Evolutionary conservation across 31 red algal genomes (phyloP), one percentile per base, ranked within the genome.

Genomic region (Asparagopsis taxiformis): DNA sequence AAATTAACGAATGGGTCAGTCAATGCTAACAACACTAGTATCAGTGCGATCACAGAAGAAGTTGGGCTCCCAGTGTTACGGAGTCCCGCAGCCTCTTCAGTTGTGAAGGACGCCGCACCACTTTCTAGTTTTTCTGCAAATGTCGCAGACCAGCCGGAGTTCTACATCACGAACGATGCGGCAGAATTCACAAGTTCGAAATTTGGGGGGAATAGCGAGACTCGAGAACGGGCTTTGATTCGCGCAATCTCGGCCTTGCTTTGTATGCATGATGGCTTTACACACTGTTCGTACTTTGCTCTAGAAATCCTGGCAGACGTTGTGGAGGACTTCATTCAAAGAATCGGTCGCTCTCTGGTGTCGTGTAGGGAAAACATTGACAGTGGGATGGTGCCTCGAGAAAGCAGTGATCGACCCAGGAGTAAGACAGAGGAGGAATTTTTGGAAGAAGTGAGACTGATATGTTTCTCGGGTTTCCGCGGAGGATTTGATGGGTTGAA

Each of bases 241-340:
- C 41, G 34, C 8, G 43, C 70, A 22, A 50, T 65, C 6, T 64
- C 46, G 31, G 70, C 81, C 26, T n/a, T 85, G 10, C n/a, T 85
- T 1, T 55, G 50, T 39, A 41, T 53, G 0, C 81, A 85, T 55
- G 62, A 13, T 2, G 70, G 62, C 4, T 85, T 68, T 67, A 75
- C 69, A 48, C 81, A 85, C 30, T 29, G 46, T 31, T 75, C 81
- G 0, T 64, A 57, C 19, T 34, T 38, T 24, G 70, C 81, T 31
- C 32, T 85, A 19, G 60, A 85, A 39, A 41, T 85, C 19, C 59
- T 75, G 46, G 38, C 59, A 11, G 81, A 85, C 25, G 59, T 70
- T 5, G 43, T 85, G 28, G 62, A 74, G 37, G 51, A 85, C 35
- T 85, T 85, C 56, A 41, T 85, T 23, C 41, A 49, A 39, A 41